These are phyloP conservation scores for Mortierella sp. DNA, from an alignment of 371 early-diverging fungal species.

Conservation along the genomic window DNA sequence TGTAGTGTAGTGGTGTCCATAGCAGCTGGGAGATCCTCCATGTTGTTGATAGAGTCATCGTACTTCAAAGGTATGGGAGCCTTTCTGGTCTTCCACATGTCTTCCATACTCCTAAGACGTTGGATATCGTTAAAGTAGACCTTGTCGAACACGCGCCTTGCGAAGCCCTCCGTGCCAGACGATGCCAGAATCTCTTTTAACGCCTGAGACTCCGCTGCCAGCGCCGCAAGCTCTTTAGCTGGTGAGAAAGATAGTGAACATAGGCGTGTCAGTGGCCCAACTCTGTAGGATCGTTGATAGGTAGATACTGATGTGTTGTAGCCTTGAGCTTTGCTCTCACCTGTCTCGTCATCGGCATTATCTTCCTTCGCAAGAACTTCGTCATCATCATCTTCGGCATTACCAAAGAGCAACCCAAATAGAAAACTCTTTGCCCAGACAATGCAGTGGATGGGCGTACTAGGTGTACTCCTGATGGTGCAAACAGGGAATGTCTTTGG, in stretches of 20 bases:
- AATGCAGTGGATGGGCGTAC: constrained; percentile 97
- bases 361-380: constrained; percentile 58
- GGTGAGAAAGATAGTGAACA: not conserved
- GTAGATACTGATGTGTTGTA: no score
- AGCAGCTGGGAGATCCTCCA: constrained; percentile 8
- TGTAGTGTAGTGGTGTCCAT: constrained; percentile 14
- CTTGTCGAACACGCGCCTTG: constrained; percentile 84
- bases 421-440: constrained; percentile 99
- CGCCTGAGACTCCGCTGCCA: constrained; percentile 78
- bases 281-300: no score
- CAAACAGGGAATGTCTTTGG: constrained; percentile 95
- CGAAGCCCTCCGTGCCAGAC: constrained; percentile 71
- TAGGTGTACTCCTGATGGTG: constrained; percentile 98
- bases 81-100: constrained; percentile 89
- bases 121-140: constrained; percentile 76
- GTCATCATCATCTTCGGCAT: constrained; percentile 76
- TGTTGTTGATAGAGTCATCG: constrained; percentile 33
- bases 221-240: constrained; percentile 79
- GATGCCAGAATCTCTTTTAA: constrained; percentile 72
- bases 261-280: not conserved
- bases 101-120: constrained; percentile 81
- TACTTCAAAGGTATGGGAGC: constrained; percentile 79
- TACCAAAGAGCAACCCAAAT: constrained; percentile 86
- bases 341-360: constrained; percentile 70
- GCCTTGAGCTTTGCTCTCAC: constrained; percentile 4